Base-by-base conservation (phyloP, 1,139 yeast genomes). In the Yamadazyma sp. region DNA sequence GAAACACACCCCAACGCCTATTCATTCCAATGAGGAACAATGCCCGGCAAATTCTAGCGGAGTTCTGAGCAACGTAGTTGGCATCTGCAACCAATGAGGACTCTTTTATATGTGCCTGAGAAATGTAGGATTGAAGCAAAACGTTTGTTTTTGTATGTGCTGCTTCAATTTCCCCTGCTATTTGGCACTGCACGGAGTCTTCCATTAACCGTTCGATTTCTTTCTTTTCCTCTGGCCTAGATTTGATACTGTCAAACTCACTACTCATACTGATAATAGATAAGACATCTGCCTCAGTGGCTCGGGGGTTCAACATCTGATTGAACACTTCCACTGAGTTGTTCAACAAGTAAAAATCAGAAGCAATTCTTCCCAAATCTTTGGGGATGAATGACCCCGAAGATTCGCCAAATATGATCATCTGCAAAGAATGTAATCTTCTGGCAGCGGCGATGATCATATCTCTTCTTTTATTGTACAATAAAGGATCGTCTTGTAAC, bases 31-130 rank as follows among this genome's bases (percentile, higher is more conserved):
- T 80, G 43, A 90, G 64, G 51, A 94, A 89, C 35, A 94, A 67
- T 0, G 98, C 97, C 18, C 98, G 76, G 51, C 95, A 79, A 25
- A 94, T 92, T 67, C 99, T 80, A 0, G 92, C 89, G 2, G 97
- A 77, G 52, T 94, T 94, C 54, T 94, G 98, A 1, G 97, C 97
- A 42, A 94, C 95, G 57, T 92, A 94, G 45, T 87, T 86, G 29
- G 89, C 74, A 60, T 94, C 98, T 0, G 97, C 87, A 2, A 80
- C 70, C 44, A 94, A 67, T 0, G 97, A 86, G 1, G 97, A 81
- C 44, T 89, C 96, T 47, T 74, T 76, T 27, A 90, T 77, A 9
- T 60, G 52, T 0, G 89, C 80, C 43, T 82, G 82, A 0, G 97
- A 88, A 22, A 94, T 86, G 56, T 74, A 94, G 0, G 97, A 82